A percentile compares a stretch with the other conserved stretches of the same genome.
These are phyloP conservation scores for Prunus mira DNA, from an alignment of 306 rosid genomes.

Conservation along the genomic window DNA sequence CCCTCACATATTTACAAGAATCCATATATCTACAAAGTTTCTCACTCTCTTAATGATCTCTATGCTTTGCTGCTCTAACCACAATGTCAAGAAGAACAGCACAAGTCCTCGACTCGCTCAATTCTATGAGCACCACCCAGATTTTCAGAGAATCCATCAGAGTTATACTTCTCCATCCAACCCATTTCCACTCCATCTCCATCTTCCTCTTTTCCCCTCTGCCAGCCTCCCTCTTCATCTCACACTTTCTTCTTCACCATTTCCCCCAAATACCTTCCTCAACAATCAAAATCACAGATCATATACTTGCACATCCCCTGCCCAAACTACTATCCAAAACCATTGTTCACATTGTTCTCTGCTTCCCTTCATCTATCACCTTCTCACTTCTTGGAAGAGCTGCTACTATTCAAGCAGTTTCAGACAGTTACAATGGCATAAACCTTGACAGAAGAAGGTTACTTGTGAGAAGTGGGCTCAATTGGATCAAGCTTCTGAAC, in stretches of 20 bases:
- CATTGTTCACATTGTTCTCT: slow-evolving; percentile 19
- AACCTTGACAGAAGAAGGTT: slow-evolving; percentile 25
- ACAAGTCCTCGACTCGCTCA: slow-evolving; percentile 10
- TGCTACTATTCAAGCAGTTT: slow-evolving; percentile 29
- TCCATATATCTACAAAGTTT: not conserved
- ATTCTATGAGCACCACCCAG: slow-evolving; percentile 18
- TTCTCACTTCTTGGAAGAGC: slow-evolving; percentile 31
- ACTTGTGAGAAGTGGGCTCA: slow-evolving; percentile 22
- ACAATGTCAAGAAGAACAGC: slow-evolving; percentile 24
- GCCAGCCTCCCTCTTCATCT: slow-evolving; percentile 28
- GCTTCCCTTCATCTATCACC: slow-evolving; percentile 27
- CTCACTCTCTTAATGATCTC: slow-evolving; percentile 5
- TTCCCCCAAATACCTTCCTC: slow-evolving; percentile 27
- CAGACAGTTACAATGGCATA: slow-evolving; percentile 22
- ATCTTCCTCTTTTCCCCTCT: slow-evolving; percentile 31
- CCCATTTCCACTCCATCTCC: slow-evolving; percentile 30
- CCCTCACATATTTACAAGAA: not conserved
- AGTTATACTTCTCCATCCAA: slow-evolving; percentile 24
- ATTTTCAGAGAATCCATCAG: slow-evolving; percentile 31
- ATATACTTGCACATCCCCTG: slow-evolving; percentile 12
- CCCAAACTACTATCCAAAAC: slow-evolving; percentile 12
- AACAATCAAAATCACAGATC: slow-evolving; percentile 4
- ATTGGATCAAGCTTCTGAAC: slow-evolving; percentile 32
- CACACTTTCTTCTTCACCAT: slow-evolving; percentile 26
- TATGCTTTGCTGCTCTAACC: not conserved